These are phyloP conservation scores for Phaeosphaeriaceae sp. DNA, from an alignment of 2,329 filamentous ascomycete species.

Conservation along the genomic window DNA sequence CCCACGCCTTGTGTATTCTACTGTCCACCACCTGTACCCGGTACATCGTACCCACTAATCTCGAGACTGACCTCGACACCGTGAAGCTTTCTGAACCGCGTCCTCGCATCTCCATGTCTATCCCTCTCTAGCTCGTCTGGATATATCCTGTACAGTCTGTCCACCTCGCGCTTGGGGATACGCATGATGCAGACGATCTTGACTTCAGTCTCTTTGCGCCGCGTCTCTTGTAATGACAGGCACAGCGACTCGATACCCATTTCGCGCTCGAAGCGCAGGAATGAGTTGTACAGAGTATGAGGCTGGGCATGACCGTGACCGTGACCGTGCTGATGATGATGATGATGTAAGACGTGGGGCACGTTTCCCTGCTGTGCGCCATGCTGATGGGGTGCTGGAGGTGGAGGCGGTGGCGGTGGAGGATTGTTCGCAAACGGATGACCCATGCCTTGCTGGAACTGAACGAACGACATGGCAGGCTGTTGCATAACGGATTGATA, in stretches of 20 bases:
- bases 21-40: not conserved
- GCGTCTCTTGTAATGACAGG: constrained; percentile 40
- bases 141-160: constrained; percentile 59
- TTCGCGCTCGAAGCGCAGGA: constrained; percentile 48
- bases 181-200: constrained; percentile 49
- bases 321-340: constrained; percentile 7
- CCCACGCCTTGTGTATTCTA: not conserved
- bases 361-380: not conserved
- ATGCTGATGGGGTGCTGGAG: constrained; percentile 11
- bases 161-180: constrained; percentile 53
- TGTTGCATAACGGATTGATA: constrained; percentile 23
- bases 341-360: not conserved
- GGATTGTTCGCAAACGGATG: constrained; percentile 2
- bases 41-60: constrained; percentile 35
- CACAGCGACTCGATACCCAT: constrained; percentile 46
- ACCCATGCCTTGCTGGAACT: constrained; percentile 24
- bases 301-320: constrained; percentile 5
- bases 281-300: constrained; percentile 32
- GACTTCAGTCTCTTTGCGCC: constrained; percentile 33
- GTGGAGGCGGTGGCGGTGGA: constrained; percentile 8
- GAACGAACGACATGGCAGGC: constrained; percentile 29
- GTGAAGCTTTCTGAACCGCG: constrained; percentile 38
- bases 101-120: constrained; percentile 42
- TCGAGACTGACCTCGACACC: constrained; percentile 44
- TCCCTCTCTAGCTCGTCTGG: constrained; percentile 59